Percentiles rank a stretch among this genome's conserved stretches.
Conservation (phyloP, 768 basidiomycete genomes). For the Xanthoconium stramineum region DNA sequence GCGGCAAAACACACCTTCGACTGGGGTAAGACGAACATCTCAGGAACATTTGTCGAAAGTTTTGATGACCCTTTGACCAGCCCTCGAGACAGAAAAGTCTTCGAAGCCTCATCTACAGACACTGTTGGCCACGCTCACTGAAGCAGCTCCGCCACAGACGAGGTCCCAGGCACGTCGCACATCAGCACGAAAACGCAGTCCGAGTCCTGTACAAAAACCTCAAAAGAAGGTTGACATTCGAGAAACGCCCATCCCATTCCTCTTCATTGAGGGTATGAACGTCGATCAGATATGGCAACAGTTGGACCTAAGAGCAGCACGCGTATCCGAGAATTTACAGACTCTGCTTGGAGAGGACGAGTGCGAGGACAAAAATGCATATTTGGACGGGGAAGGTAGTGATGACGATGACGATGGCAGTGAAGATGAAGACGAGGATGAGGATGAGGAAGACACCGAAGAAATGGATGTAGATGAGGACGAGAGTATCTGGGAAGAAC, state of each 20-base stretch:
- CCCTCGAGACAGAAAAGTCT: slow-evolving; percentile 61
- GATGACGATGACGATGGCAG: slow-evolving; percentile 27
- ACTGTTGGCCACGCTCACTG: slow-evolving; percentile 64
- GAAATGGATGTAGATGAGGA: slow-evolving; percentile 27
- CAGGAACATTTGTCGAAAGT: not conserved
- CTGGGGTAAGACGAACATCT: slow-evolving; percentile 48
- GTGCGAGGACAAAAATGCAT: slow-evolving; percentile 24
- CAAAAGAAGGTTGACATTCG: slow-evolving; percentile 35
- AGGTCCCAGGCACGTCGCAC: slow-evolving; percentile 56
- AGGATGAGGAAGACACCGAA: slow-evolving; percentile 30
- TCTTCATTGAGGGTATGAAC: slow-evolving; percentile 78
- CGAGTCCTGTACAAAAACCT: slow-evolving; percentile 33
- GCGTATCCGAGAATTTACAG: slow-evolving; percentile 67
- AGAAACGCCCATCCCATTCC: slow-evolving; percentile 69
- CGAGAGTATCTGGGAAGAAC: slow-evolving; percentile 28
- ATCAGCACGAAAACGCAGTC: slow-evolving; percentile 41
- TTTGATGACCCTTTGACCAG: slow-evolving; percentile 33
- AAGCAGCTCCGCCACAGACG: slow-evolving; percentile 70
- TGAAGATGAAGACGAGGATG: slow-evolving; percentile 3
- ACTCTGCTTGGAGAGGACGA: slow-evolving; percentile 56
- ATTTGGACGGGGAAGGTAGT: slow-evolving; percentile 14
- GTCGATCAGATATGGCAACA: slow-evolving; percentile 93
- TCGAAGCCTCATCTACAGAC: slow-evolving; percentile 63
- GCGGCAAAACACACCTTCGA: slow-evolving; percentile 79
- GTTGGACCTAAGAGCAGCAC: slow-evolving; percentile 74